Percentiles rank a stretch among this genome's conserved stretches.
Evolutionary conservation across 371 early-diverging fungal species (phyloP).

Genomic region (Mucor piriformis): DNA sequence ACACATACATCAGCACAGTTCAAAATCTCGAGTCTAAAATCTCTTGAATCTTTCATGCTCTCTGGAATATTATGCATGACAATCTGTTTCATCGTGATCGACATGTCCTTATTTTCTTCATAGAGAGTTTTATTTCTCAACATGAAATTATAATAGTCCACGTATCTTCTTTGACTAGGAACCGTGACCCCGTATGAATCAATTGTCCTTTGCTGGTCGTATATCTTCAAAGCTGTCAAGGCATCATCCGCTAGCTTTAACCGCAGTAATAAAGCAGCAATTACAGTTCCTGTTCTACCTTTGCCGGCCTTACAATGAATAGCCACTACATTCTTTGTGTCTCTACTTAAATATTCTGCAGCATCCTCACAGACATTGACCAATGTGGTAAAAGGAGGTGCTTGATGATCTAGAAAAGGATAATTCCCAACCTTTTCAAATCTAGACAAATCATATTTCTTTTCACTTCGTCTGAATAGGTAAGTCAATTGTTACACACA

Average conservation of each 20-base stretch:
- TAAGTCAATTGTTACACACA: background rate
- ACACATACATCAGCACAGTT: slow-evolving; percentile 12
- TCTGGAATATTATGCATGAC: slow-evolving; percentile 15
- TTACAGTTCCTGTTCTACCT: slow-evolving; percentile 76
- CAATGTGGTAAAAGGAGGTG: slow-evolving; percentile 64
- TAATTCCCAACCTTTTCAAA: slow-evolving; percentile 49
- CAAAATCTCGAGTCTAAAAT: slow-evolving; percentile 6
- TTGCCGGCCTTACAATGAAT: slow-evolving; percentile 85
- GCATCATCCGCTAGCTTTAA: slow-evolving; percentile 42
- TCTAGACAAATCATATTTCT: slow-evolving; percentile 38
- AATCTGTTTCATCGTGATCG: slow-evolving; percentile 5
- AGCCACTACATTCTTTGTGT: slow-evolving; percentile 58
- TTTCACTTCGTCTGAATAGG: slow-evolving; percentile 57
- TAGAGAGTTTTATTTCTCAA: slow-evolving; percentile 31
- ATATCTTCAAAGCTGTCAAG: slow-evolving; percentile 58
- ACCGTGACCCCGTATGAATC: slow-evolving; percentile 69
- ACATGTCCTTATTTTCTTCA: slow-evolving; percentile 2
- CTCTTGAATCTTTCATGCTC: slow-evolving; percentile 5
- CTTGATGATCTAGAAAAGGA: slow-evolving; percentile 71
- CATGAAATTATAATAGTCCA: slow-evolving; percentile 59
- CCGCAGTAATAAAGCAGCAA: slow-evolving; percentile 62
- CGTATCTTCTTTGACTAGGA: slow-evolving; percentile 69
- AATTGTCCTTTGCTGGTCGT: slow-evolving; percentile 56
- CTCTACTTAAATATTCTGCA: slow-evolving; percentile 51
- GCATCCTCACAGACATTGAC: slow-evolving; percentile 64